Evolutionary conservation across 257 asterid species (phyloP), one percentile per base, ranked within the genome.

Genomic region (Ehretia macrophylla): DNA sequence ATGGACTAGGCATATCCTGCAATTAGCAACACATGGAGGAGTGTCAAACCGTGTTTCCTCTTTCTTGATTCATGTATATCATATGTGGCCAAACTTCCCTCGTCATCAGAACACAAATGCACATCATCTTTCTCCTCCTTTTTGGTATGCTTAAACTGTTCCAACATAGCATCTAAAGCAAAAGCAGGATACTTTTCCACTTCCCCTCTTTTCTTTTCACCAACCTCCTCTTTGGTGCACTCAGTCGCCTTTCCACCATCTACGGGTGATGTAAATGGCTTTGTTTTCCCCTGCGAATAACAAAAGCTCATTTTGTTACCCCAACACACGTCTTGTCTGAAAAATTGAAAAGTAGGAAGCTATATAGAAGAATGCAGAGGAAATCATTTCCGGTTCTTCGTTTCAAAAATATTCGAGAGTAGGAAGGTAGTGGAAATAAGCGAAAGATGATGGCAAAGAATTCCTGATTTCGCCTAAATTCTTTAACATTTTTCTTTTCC

Each of bases 101-200:
- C 82, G 13, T 46, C 51, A 54, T 38, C 16, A 46, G 62, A 67
- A 60, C 44, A 20, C 50, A 55, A 48, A 55, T 57, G 35, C 0
- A 52, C 42, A 39, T 52, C 46, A 44, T 60, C 74, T n/a, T 53
- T 53, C 50, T 55, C 66, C 5, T 14, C 59, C 59, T 58, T 73
- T 58, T 63, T 64, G 17, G 82, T 48, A 48, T 66, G 77, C 76
- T 85, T 87, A 65, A 85, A 82, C 70, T 85, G 68, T 58, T 68
- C 64, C 59, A 87, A 79, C 63, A 77, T 79, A 62, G 69, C 65
- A 57, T 78, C 88, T 65, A 74, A 71, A 17, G 80, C 72, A 56
- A 75, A 37, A 57, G 64, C 59, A 23, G 57, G 11, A 22, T 14
- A 52, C 17, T 32, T 14, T 65, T 71, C 76, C 23, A 51, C 58